phyloP scores from a whole-genome alignment of 805 yeast genomes.

The Yarrowia divulgata region DNA sequence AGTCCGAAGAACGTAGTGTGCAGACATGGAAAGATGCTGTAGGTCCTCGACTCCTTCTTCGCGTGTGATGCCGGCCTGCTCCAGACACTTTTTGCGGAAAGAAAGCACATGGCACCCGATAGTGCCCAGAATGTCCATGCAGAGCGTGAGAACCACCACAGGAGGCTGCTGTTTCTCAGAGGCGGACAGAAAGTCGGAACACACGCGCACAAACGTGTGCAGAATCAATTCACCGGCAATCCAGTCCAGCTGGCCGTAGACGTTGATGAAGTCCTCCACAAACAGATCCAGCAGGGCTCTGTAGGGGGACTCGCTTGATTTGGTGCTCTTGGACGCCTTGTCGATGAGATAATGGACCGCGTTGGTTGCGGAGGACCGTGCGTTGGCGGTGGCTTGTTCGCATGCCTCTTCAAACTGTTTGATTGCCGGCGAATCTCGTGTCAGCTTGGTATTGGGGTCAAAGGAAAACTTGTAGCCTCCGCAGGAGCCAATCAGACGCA shows the following conservation, averaged over 20 bases:
- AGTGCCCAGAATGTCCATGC: constrained; percentile 67
- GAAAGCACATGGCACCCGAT: constrained; percentile 51
- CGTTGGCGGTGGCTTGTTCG: constrained; percentile 40
- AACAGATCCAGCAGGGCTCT: constrained; percentile 57
- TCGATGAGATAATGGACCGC: constrained; percentile 44
- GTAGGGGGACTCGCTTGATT: constrained; percentile 43
- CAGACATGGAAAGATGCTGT: constrained; percentile 19
- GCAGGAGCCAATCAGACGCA: constrained; percentile 55
- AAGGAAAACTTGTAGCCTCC: constrained; percentile 46
- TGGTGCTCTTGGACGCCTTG: constrained; percentile 43
- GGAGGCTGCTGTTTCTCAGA: constrained; percentile 29
- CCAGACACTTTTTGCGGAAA: constrained; percentile 11
- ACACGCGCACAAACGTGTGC: constrained; percentile 53
- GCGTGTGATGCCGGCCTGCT: constrained; percentile 1
- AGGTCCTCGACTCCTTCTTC: constrained; percentile 14
- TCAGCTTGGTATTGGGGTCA: constrained; percentile 38
- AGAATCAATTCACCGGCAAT: constrained; percentile 64
- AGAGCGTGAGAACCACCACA: constrained; percentile 55
- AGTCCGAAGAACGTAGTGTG: constrained; percentile 12
- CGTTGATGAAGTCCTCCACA: constrained; percentile 61
- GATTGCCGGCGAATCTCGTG: constrained; percentile 32
- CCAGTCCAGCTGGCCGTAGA: constrained; percentile 67
- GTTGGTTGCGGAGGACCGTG: constrained; percentile 42
- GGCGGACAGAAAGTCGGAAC: constrained; percentile 34
- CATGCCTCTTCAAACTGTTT: constrained; percentile 38